Conservation (phyloP, 108 stramenopile genomes). For the Aurantiochytrium sp. region DNA sequence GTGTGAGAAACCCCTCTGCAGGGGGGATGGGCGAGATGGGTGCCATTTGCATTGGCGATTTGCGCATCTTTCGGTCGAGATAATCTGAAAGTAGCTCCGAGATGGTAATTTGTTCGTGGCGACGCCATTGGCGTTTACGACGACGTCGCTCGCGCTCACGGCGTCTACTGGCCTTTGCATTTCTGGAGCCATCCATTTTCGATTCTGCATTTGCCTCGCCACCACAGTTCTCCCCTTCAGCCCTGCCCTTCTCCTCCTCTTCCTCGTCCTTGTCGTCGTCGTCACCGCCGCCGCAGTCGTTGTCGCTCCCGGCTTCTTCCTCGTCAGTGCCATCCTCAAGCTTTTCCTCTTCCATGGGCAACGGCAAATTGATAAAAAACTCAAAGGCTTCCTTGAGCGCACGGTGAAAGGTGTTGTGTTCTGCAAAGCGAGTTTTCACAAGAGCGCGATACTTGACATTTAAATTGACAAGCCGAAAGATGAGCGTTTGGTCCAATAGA, state of each 20-base stretch:
- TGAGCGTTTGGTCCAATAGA: conserved; percentile 23
- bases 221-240: too few species aligned
- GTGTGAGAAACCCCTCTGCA: not conserved
- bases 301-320: not conserved
- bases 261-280: not conserved
- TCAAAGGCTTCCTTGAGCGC: conserved; percentile 97
- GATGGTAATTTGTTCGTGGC: conserved; percentile 92
- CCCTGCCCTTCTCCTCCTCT: conserved; percentile 77
- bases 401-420: conserved; percentile 90
- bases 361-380: conserved; percentile 76
- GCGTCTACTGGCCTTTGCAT: too few species aligned
- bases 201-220: too few species aligned
- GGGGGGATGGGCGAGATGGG: not conserved
- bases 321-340: too few species aligned
- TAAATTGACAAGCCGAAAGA: conserved; percentile 34
- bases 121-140: conserved; percentile 29
- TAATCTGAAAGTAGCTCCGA: conserved; percentile 93
- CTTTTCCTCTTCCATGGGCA: not conserved
- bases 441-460: conserved; percentile 93
- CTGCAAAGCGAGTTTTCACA: conserved; percentile 78
- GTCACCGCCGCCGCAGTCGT: not conserved
- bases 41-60: conserved; percentile 76
- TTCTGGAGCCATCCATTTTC: too few species aligned
- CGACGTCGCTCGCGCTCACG: not conserved
- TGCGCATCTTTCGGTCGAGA: conserved; percentile 89